phyloP scores from a whole-genome alignment of 768 basidiomycete species.

The Lyophyllum shimeji region DNA sequence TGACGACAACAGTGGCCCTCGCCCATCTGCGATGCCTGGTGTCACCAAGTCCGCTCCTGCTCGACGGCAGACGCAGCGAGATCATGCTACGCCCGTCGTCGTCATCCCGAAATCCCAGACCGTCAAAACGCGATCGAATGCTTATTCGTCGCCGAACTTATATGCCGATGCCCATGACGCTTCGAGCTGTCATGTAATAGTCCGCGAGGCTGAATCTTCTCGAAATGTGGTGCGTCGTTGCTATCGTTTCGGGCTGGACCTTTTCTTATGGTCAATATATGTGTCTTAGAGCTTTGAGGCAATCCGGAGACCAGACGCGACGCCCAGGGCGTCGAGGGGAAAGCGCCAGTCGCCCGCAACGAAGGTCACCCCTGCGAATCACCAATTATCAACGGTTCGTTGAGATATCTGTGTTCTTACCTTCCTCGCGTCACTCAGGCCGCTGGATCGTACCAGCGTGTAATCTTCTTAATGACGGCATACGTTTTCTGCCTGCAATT shows the following conservation, averaged over 20 bases:
- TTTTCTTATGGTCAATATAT: neutral
- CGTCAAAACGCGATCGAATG: neutral
- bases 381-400: neutral
- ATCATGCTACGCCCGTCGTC: neutral
- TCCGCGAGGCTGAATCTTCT: neutral
- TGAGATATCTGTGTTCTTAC: neutral
- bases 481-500: no score
- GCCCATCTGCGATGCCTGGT: slow-evolving; percentile 1
- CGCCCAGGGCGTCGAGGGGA: neutral
- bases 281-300: neutral
- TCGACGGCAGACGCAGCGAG: slow-evolving; percentile 4
- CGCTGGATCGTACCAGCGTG: neutral
- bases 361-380: neutral
- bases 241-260: neutral
- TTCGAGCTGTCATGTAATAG: neutral
- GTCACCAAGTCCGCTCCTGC: neutral
- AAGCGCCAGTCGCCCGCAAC: neutral
- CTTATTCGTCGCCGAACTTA: neutral
- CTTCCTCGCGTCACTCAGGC: neutral
- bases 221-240: neutral
- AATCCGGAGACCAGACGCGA: neutral
- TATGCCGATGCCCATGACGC: neutral
- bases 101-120: neutral
- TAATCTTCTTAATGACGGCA: neutral
- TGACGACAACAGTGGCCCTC: neutral